These are phyloP conservation scores for Aulographum hederae DNA, from an alignment of 2,329 filamentous ascomycete species.

Conservation along the genomic window DNA sequence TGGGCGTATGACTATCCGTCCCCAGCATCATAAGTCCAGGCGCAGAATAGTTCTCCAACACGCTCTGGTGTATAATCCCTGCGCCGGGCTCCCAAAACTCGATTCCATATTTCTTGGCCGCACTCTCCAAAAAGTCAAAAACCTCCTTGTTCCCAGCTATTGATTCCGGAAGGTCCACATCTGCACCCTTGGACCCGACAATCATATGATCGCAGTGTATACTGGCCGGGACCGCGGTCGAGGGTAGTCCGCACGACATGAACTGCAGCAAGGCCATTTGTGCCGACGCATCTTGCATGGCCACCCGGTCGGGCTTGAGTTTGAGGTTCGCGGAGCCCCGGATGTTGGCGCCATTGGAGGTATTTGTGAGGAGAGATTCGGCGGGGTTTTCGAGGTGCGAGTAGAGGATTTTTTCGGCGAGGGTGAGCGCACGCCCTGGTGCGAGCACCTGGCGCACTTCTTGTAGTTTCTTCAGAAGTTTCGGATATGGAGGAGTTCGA, in stretches of 20 bases:
- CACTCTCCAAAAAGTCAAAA: conserved; percentile 91
- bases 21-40: conserved; percentile 97
- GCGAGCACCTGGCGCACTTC: conserved; percentile 61
- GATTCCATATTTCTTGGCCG: conserved; percentile 77
- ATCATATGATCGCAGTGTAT: conserved; percentile 99
- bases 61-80: conserved; percentile 93
- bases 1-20: conserved; percentile 93
- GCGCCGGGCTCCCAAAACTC: conserved; percentile 92
- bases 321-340: conserved; percentile 84
- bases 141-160: conserved; percentile 92
- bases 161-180: conserved; percentile 65
- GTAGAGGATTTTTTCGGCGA: conserved; percentile 97
- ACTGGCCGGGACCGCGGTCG: conserved; percentile 84
- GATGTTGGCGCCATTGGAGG: conserved; percentile 67
- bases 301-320: conserved; percentile 91
- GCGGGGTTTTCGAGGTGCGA: conserved; percentile 81
- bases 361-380: conserved; percentile 68
- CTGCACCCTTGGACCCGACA: conserved; percentile 79
- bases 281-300: conserved; percentile 97
- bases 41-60: conserved; percentile 94
- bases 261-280: conserved; percentile 98
- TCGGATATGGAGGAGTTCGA: conserved; percentile 62
- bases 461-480: conserved; percentile 58
- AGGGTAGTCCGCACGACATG: conserved; percentile 85
- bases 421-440: conserved; percentile 45